Evolutionary conservation across 306 rosid species (phyloP).

Genomic region (Geum urbanum): DNA sequence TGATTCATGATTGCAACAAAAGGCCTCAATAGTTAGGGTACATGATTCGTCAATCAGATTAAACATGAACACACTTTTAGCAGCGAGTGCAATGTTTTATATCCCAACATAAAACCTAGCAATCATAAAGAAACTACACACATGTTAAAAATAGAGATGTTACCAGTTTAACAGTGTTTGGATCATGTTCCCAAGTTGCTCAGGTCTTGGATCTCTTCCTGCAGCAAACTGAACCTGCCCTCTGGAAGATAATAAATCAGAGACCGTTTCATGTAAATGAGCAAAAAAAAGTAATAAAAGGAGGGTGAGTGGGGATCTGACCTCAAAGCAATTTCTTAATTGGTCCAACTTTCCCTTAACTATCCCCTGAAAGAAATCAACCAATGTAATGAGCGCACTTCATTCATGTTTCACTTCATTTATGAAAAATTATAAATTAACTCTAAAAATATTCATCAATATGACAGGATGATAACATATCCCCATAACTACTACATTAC

Average conservation of each 20-base stretch:
- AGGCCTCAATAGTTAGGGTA: neutral
- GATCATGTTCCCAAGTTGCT: constrained; percentile 85
- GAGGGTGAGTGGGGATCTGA: constrained; percentile 17
- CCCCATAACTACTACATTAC: constrained; percentile 3
- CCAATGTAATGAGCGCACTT: constrained; percentile 15
- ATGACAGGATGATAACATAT: too few species aligned
- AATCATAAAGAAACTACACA: neutral
- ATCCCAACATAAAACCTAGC: neutral
- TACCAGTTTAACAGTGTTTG: constrained; percentile 91
- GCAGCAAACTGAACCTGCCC: constrained; percentile 96
- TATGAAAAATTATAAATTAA: neutral
- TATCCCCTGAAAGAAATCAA: constrained; percentile 57
- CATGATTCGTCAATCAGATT: neutral
- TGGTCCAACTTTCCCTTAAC: constrained; percentile 94
- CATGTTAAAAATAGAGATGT: constrained; percentile 16
- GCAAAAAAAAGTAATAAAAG: neutral
- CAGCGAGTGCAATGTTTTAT: too few species aligned
- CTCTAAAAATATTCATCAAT: neutral
- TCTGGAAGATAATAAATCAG: constrained; percentile 24
- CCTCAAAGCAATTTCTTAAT: constrained; percentile 94
- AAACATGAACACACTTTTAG: neutral
- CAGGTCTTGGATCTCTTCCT: constrained; percentile 95
- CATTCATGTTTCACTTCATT: constrained; percentile 19
- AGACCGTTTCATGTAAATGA: constrained; percentile 1
- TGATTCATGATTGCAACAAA: neutral